A percentile compares a stretch with the other conserved stretches of the same genome.
Conservation (phyloP, 2,329 filamentous ascomycete genomes). For the Drechslerella stenobrocha region DNA sequence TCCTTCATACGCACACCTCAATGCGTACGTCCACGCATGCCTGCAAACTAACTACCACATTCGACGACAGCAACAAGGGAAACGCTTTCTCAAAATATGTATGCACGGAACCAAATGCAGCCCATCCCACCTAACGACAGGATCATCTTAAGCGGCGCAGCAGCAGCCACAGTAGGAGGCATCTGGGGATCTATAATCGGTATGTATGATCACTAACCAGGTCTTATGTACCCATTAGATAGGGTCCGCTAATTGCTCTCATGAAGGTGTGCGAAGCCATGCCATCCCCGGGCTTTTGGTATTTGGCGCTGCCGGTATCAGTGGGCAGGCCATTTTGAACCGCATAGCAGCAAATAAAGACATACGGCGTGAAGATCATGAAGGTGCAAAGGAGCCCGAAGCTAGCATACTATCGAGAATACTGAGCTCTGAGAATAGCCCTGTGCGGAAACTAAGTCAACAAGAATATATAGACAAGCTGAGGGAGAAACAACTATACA, state of each 20-base stretch:
- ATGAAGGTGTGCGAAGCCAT: conserved; percentile 34
- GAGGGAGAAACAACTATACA: conserved; percentile 21
- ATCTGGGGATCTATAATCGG: conserved; percentile 35
- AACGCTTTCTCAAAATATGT: conserved; percentile 14
- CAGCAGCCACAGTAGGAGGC: conserved; percentile 30
- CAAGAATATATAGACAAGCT: conserved; percentile 34
- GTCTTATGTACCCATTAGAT: too few species aligned
- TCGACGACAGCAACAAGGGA: conserved; percentile 21
- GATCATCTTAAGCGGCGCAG: conserved; percentile 16
- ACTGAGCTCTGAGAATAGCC: conserved; percentile 22
- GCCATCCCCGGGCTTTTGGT: conserved; percentile 24
- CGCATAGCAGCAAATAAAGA: not conserved
- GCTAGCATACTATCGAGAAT: conserved; percentile 18
- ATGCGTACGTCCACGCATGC: not conserved
- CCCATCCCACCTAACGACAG: not conserved
- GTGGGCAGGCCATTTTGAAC: conserved; percentile 18
- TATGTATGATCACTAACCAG: too few species aligned
- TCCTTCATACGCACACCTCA: too few species aligned
- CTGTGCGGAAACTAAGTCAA: conserved; percentile 16
- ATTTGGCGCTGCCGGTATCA: conserved; percentile 21
- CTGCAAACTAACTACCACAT: not conserved
- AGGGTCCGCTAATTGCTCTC: not conserved
- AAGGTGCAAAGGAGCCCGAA: conserved; percentile 7
- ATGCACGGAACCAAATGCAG: conserved; percentile 4
- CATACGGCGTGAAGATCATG: not conserved